phyloP scores from a whole-genome alignment of 2,329 filamentous ascomycete genomes.

The Aspergillus clavatus region DNA sequence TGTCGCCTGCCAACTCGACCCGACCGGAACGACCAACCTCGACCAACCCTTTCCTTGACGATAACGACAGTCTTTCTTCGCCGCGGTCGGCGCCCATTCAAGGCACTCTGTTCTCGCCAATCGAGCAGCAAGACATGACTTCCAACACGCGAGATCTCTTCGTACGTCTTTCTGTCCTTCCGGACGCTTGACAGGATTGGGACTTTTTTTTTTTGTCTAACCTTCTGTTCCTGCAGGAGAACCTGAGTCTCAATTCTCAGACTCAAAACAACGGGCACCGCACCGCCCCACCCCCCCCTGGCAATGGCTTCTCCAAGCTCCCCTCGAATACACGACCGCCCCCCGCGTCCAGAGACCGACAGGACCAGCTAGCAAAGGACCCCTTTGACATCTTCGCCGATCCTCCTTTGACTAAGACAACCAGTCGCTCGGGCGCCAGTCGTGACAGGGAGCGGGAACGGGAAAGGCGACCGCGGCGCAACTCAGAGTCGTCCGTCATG shows the following conservation, averaged over 20 bases:
- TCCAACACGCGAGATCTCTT: slow-evolving; percentile 55
- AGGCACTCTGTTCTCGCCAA: slow-evolving; percentile 27
- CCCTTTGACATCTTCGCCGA: slow-evolving; percentile 48
- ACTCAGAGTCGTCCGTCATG: slow-evolving; percentile 61
- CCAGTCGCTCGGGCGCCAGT: slow-evolving; percentile 24
- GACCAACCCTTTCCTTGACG: slow-evolving; percentile 60
- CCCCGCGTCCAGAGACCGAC: slow-evolving; percentile 18
- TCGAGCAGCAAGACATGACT: slow-evolving; percentile 38
- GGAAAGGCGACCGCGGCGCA: slow-evolving; percentile 48
- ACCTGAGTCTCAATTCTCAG: slow-evolving; percentile 33
- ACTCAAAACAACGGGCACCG: slow-evolving; percentile 35
- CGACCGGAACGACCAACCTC: slow-evolving; percentile 48
- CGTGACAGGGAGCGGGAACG: slow-evolving; percentile 38
- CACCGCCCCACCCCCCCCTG: slow-evolving; percentile 31
- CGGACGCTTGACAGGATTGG: neutral
- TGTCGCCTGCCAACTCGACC: slow-evolving; percentile 34
- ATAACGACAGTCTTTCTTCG: slow-evolving; percentile 33
- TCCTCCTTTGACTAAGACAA: slow-evolving; percentile 29
- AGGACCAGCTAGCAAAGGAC: slow-evolving; percentile 25
- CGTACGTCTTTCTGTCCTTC: slow-evolving; percentile 49
- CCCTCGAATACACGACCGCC: slow-evolving; percentile 25
- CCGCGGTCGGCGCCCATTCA: slow-evolving; percentile 31
- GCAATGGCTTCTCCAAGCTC: slow-evolving; percentile 28
- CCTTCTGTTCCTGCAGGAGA: slow-evolving; percentile 27
- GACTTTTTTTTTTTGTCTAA: slow-evolving; percentile 2